Evolutionary conservation across 345 rosid species (phyloP).

Genomic region (Eucalyptus regnans): DNA sequence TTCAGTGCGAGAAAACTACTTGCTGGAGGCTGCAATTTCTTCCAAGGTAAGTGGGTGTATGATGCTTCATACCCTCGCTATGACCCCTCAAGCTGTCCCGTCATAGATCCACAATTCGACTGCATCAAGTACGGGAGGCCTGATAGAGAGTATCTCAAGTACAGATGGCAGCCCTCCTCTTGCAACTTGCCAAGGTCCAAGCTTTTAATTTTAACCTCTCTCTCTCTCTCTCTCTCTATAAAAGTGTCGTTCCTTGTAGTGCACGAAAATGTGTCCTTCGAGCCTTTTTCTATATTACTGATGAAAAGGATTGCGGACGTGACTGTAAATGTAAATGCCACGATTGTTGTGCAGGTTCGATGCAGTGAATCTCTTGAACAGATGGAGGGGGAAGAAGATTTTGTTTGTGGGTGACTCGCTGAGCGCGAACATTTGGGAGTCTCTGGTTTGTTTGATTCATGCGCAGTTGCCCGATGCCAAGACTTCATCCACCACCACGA

Average conservation of each 20-base stretch:
- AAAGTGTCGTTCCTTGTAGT: background rate
- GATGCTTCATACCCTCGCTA: constrained; percentile 41
- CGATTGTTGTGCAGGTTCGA: constrained; percentile 42
- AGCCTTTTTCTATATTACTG: background rate
- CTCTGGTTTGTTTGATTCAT: constrained; percentile 60
- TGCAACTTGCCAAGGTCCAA: constrained; percentile 40
- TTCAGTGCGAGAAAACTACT: background rate
- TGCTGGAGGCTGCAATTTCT: constrained; percentile 26
- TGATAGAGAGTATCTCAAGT: constrained; percentile 36
- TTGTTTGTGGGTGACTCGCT: constrained; percentile 98
- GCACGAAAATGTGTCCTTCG: background rate
- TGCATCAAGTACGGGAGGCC: constrained; percentile 49
- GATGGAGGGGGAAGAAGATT: constrained; percentile 85
- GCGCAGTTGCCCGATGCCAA: constrained; percentile 61
- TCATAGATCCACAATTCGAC: constrained; percentile 31
- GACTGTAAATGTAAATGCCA: background rate
- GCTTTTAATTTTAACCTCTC: background rate
- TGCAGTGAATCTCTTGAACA: constrained; percentile 60
- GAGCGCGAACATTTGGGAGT: constrained; percentile 71
- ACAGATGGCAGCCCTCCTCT: constrained; percentile 52
- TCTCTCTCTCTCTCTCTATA: background rate
- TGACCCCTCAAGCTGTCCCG: constrained; percentile 29
- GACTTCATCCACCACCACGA: constrained; percentile 21
- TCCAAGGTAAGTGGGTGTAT: constrained; percentile 45
- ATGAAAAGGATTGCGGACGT: background rate